Evolutionary conservation across 2,329 filamentous ascomycete species (phyloP).

Genomic region (Hymenoscyphus repandus): DNA sequence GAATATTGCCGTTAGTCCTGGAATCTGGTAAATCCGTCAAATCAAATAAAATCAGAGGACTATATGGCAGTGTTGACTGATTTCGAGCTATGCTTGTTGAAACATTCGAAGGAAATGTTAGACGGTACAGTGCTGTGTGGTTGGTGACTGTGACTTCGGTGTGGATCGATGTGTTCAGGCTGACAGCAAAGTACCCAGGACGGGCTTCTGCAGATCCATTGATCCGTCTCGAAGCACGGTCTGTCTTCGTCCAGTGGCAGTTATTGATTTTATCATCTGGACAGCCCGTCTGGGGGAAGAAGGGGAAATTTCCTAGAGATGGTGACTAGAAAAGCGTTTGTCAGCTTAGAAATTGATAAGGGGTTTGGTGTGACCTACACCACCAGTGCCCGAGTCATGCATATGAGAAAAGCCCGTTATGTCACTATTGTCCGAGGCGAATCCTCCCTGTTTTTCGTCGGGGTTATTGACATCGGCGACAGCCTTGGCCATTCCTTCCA

Average conservation of each 20-base stretch:
- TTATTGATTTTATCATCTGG: slow-evolving; percentile 54
- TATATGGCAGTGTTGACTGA: slow-evolving; percentile 29
- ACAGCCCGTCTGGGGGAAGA: slow-evolving; percentile 63
- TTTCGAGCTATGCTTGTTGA: slow-evolving; percentile 28
- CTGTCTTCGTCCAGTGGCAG: slow-evolving; percentile 53
- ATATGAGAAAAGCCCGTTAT: slow-evolving; percentile 32
- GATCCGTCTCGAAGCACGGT: slow-evolving; percentile 36
- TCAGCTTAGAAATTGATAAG: not conserved
- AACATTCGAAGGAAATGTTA: slow-evolving; percentile 48
- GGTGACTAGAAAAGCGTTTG: slow-evolving; percentile 33
- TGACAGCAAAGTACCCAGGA: slow-evolving; percentile 63
- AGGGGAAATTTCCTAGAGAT: slow-evolving; percentile 67
- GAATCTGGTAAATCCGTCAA: slow-evolving; percentile 59
- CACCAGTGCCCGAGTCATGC: slow-evolving; percentile 43
- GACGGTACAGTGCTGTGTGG: slow-evolving; percentile 61
- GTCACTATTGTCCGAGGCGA: slow-evolving; percentile 42
- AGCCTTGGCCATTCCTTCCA: slow-evolving; percentile 38
- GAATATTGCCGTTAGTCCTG: slow-evolving; percentile 50
- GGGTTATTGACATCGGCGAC: slow-evolving; percentile 46
- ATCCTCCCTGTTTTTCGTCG: slow-evolving; percentile 51
- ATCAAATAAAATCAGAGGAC: slow-evolving; percentile 61
- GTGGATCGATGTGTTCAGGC: slow-evolving; percentile 49
- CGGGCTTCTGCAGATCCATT: slow-evolving; percentile 48
- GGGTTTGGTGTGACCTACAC: slow-evolving; percentile 15
- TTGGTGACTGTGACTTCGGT: slow-evolving; percentile 65